Evolutionary conservation across 257 asterid genomes (phyloP).

Genomic region (Solanum clarkiae): DNA sequence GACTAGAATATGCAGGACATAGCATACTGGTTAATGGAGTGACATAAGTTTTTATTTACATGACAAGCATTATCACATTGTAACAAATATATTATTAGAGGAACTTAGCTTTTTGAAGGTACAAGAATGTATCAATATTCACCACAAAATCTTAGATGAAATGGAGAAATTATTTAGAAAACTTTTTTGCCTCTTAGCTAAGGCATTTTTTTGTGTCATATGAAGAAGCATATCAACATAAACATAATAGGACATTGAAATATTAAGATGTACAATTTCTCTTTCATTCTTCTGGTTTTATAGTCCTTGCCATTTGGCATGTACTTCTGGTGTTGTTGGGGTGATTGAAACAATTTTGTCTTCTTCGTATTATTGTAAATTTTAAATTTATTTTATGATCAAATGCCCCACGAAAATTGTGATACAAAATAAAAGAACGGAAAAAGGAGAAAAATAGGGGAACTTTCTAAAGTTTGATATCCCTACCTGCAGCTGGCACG

Average conservation of each 20-base stretch:
- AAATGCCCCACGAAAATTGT: no score
- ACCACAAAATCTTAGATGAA: background rate
- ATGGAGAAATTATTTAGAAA: background rate
- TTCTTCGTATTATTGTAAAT: background rate
- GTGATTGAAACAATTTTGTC: no score
- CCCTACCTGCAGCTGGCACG: background rate
- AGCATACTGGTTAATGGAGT: background rate
- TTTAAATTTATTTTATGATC: no score
- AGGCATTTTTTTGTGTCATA: background rate
- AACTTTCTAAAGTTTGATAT: no score
- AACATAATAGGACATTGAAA: background rate
- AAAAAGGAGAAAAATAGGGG: background rate
- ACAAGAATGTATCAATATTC: background rate
- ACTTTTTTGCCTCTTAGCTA: background rate
- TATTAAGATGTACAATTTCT: background rate
- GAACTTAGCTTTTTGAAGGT: background rate
- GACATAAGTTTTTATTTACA: background rate
- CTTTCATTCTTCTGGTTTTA: background rate
- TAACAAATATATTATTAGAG: background rate
- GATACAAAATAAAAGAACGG: background rate
- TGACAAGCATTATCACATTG: background rate
- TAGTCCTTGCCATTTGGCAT: background rate
- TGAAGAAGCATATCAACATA: background rate
- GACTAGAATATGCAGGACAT: background rate
- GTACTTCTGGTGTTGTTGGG: background rate